Base-by-base conservation (phyloP, 768 basidiomycete species). In the Mycena vulgaris region DNA sequence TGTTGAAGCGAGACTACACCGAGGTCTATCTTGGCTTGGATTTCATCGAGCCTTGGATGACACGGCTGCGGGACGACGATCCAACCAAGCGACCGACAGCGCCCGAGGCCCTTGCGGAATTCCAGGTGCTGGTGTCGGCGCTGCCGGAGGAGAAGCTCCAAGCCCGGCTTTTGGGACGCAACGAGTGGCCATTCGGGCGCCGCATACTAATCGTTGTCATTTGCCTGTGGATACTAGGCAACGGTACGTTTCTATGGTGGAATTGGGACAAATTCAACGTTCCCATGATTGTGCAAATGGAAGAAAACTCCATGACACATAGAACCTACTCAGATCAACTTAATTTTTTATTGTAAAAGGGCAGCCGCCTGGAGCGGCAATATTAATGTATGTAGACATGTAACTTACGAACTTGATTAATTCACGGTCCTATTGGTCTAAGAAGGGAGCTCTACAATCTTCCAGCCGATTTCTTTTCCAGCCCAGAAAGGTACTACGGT, bases 401-500 rank as follows among this genome's bases (percentile, higher is more conserved):
- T 48, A 70, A 42, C 58, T 30, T 23, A 47, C n/a, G 23, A 8
- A 4, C 6, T 23, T 23, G 16, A 42, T 28, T 1, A 37, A 53
- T 33, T 45, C 8, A 48, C n/a, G 53, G 8, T 23, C 3, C 14
- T 39, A 39, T 45, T 45, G 7, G 31, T 62, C 23, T 49, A 47
- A 49, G 42, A 47, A 49, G 42, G 23, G 40, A 59, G 35, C 28
- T 47, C 5, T 17, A 76, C 79, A 69, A 92, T 85, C 77, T 88
- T 85, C 96, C 97, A 99, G 11, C 83, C 84, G 37, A 99, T 80
- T 70, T 88, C 83, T 80, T 90, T 93, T 16, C 95, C 97, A 11
- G 92, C 90, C 93, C 94, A 94, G 82, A 98, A 97, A 10, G 97
- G 95, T 47, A 93, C 87, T 1, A 97, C 87, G 30, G 75, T 85